Percentiles rank a stretch among this genome's conserved stretches.
These are phyloP conservation scores for Sanguinoderma infundibulare DNA, from an alignment of 1,284 basidiomycete species.

Conservation along the genomic window DNA sequence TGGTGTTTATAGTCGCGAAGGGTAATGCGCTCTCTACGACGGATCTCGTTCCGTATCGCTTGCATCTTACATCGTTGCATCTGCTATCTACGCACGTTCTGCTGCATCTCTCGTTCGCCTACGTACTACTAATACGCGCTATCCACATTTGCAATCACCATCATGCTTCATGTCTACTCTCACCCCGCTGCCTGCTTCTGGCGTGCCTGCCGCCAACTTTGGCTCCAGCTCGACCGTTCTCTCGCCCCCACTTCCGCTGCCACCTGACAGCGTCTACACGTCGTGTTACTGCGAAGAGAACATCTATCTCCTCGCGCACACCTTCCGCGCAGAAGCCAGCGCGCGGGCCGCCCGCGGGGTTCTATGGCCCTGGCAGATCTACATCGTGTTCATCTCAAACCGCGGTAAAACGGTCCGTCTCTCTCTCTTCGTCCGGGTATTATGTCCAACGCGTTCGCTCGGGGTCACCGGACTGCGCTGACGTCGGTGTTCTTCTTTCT, in stretches of 20 bases:
- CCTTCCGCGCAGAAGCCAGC: slow-evolving; percentile 40
- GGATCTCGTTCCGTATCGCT: slow-evolving; percentile 16
- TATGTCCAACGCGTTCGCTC: too few species aligned
- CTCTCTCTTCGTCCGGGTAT: neutral
- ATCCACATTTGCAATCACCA: slow-evolving; percentile 19
- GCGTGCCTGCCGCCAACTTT: neutral
- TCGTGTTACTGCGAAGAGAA: slow-evolving; percentile 73
- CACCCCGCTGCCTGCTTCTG: neutral
- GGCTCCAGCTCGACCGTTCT: neutral
- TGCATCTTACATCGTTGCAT: slow-evolving; percentile 8
- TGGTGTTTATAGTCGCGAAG: slow-evolving; percentile 23
- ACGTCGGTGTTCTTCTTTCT: neutral
- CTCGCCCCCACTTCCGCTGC: slow-evolving; percentile 24
- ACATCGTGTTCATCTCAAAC: slow-evolving; percentile 72
- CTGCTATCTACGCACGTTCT: slow-evolving; percentile 20
- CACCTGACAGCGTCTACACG: slow-evolving; percentile 39
- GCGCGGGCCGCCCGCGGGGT: slow-evolving; percentile 3
- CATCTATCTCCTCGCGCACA: slow-evolving; percentile 59
- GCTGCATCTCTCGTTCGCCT: slow-evolving; percentile 12
- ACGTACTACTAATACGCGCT: slow-evolving; percentile 1
- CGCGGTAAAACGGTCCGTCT: slow-evolving; percentile 52
- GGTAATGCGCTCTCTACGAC: slow-evolving; percentile 23
- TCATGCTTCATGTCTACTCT: slow-evolving; percentile 10
- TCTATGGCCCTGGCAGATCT: slow-evolving; percentile 50
- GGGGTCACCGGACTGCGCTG: slow-evolving; percentile 4